Evolutionary conservation across 108 stramenopile genomes (phyloP).

Genomic region (Aurantiochytrium sp.): DNA sequence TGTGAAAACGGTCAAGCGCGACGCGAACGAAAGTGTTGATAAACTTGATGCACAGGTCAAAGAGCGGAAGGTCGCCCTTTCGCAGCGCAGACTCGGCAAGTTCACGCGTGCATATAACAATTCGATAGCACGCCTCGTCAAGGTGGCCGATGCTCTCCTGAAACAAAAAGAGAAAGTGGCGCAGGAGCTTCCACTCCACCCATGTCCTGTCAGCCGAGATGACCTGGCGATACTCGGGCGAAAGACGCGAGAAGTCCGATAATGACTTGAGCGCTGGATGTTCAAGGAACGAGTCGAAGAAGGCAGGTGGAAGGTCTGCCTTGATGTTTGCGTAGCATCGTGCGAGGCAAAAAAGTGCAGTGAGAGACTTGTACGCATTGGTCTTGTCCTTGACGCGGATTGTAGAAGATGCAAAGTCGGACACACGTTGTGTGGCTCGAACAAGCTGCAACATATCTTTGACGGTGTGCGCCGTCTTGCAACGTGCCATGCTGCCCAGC

Average conservation of each 20-base stretch:
- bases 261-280: background rate
- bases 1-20: background rate
- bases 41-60: background rate
- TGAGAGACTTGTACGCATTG: background rate
- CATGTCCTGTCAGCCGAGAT: background rate
- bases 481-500: background rate
- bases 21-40: background rate
- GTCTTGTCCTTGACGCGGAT: constrained; percentile 7
- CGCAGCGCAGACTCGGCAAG: background rate
- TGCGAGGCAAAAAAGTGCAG: background rate
- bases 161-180: background rate
- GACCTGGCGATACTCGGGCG: background rate
- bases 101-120: background rate
- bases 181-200: background rate
- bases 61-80: background rate
- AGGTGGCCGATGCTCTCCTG: background rate
- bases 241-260: background rate
- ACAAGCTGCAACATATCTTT: background rate
- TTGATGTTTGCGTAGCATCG: background rate
- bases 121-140: background rate
- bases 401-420: background rate
- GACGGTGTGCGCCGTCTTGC: background rate
- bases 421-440: background rate
- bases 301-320: background rate
- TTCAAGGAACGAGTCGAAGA: background rate